phyloP scores from a whole-genome alignment of 768 basidiomycete genomes.

The Trametes cubensis region DNA sequence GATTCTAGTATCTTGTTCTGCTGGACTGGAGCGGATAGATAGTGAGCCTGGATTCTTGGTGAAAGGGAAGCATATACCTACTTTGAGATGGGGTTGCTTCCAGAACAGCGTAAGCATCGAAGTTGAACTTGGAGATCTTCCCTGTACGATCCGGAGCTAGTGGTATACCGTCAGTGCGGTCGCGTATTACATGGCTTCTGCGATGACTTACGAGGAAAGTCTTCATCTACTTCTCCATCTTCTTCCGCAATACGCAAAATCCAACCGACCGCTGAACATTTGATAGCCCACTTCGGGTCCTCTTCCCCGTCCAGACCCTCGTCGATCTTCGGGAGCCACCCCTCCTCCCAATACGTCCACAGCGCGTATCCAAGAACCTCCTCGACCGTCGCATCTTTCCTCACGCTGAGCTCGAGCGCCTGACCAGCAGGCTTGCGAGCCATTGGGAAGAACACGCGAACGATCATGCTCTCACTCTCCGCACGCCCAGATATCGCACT shows the following conservation, averaged over 20 bases:
- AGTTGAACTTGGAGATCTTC: constrained; percentile 85
- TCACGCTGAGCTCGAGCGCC: constrained; percentile 71
- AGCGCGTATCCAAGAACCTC: constrained; percentile 94
- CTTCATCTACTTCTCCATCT: constrained; percentile 98
- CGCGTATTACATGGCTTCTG: no score
- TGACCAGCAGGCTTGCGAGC: constrained; percentile 62
- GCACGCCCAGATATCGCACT: constrained; percentile 81
- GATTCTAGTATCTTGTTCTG: constrained; percentile 82
- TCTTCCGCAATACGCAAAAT: constrained; percentile 92
- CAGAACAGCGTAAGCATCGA: constrained; percentile 86
- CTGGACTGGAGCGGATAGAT: constrained; percentile 42
- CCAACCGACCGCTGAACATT: constrained; percentile 84
- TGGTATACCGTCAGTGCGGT: constrained; percentile 6
- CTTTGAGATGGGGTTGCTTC: constrained; percentile 74
- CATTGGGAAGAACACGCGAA: constrained; percentile 86
- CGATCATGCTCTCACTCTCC: constrained; percentile 56
- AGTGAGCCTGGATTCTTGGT: background rate
- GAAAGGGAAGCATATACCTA: constrained; percentile 36
- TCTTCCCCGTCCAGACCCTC: constrained; percentile 62
- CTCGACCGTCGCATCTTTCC: constrained; percentile 89
- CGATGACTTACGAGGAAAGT: constrained; percentile 84
- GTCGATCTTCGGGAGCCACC: constrained; percentile 75
- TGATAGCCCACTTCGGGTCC: constrained; percentile 59
- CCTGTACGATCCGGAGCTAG: constrained; percentile 88
- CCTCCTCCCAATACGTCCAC: constrained; percentile 93